phyloP scores from a whole-genome alignment of 192 early-diverging fungal species.

The Paraglomus brasilianum region DNA sequence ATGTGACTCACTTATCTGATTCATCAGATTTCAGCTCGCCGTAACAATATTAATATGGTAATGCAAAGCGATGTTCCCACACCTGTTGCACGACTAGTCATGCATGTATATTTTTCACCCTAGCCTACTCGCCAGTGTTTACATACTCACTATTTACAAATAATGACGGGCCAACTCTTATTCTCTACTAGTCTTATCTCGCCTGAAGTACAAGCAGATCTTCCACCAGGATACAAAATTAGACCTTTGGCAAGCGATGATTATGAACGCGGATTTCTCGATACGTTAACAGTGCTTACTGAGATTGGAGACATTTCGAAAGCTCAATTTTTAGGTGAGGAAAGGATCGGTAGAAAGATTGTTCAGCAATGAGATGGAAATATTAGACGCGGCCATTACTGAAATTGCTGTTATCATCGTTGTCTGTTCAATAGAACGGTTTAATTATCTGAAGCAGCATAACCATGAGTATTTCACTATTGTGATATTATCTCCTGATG shows the following conservation, averaged over 20 bases:
- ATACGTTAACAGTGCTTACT: slow-evolving; percentile 66
- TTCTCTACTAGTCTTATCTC: slow-evolving; percentile 69
- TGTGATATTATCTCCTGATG: slow-evolving; percentile 72
- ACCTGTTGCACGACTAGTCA: no score
- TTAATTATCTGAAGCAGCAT: slow-evolving; percentile 70
- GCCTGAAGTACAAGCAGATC: slow-evolving; percentile 57
- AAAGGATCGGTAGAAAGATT: background rate
- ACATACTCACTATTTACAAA: no score
- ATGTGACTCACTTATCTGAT: no score
- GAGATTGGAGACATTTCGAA: slow-evolving; percentile 73
- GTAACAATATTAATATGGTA: no score
- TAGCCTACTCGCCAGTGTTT: no score
- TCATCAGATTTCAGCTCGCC: no score
- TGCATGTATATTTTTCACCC: no score
- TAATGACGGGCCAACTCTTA: slow-evolving; percentile 36
- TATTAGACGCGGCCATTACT: background rate
- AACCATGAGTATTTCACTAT: slow-evolving; percentile 81
- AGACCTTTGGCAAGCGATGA: slow-evolving; percentile 65
- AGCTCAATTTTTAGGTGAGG: slow-evolving; percentile 61
- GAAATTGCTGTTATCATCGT: background rate
- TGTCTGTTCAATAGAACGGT: slow-evolving; percentile 50
- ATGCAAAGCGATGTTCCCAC: no score
- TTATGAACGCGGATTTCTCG: slow-evolving; percentile 73
- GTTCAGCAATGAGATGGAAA: background rate
- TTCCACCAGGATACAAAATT: slow-evolving; percentile 66